phyloP scores from a whole-genome alignment of 2,329 filamentous ascomycete genomes.

The Verticillium alfalfae region DNA sequence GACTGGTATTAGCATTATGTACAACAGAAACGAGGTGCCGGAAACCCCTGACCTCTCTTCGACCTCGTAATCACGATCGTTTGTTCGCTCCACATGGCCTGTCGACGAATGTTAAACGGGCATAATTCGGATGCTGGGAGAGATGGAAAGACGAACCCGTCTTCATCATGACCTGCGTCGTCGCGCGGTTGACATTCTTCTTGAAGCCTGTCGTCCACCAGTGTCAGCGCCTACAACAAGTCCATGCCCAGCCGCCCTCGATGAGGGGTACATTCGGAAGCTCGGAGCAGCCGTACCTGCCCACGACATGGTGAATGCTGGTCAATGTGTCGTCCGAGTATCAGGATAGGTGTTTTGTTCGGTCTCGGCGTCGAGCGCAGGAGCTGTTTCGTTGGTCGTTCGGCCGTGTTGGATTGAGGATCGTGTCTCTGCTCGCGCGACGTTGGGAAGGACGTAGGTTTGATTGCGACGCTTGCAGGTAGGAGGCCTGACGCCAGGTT shows the following conservation, averaged over 20 bases:
- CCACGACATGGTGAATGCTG: conserved; percentile 36
- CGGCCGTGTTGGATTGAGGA: neutral
- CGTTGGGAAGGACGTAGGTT: neutral
- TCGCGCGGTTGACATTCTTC: conserved; percentile 97
- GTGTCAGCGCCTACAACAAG: neutral
- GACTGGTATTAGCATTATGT: neutral
- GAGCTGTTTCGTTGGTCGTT: neutral
- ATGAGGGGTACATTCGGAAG: conserved; percentile 1
- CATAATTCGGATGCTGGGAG: neutral
- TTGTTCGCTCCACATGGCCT: conserved; percentile 97
- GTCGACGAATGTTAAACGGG: neutral
- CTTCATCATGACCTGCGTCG: conserved; percentile 99
- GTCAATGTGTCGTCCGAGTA: neutral
- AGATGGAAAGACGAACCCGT: conserved; percentile 54
- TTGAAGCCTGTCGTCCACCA: conserved; percentile 38
- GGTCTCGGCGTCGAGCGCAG: neutral
- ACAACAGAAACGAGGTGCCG: no score
- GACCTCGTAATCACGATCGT: conserved; percentile 97
- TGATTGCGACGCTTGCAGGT: neutral
- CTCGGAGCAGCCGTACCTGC: conserved; percentile 28
- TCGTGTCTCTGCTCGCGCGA: neutral
- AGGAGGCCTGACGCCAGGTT: neutral
- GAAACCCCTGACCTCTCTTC: conserved; percentile 66
- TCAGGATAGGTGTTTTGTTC: neutral
- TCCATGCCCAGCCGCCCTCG: neutral